Conservation (phyloP, 1,284 basidiomycete genomes). For the Ganoderma sp. region DNA sequence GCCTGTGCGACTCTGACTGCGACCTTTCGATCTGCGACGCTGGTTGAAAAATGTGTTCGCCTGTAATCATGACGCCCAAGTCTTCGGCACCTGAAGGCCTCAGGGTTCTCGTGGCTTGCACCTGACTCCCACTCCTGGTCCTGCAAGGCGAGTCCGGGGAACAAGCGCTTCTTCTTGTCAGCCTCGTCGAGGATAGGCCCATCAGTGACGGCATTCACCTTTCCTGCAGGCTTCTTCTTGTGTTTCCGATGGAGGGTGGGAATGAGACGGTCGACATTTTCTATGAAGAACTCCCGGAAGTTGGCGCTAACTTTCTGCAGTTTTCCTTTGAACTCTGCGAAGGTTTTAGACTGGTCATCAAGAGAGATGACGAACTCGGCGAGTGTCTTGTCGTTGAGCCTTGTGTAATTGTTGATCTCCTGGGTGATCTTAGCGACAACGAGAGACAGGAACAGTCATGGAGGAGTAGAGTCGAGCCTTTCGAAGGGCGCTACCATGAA, state of each 20-base stretch:
- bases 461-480: conserved; percentile 51
- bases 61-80: too few species aligned
- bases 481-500: conserved; percentile 66
- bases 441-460: conserved; percentile 84
- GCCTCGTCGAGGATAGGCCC: conserved; percentile 58
- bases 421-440: conserved; percentile 89
- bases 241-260: conserved; percentile 96
- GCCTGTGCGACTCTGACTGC: too few species aligned
- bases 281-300: conserved; percentile 89
- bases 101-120: too few species aligned
- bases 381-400: conserved; percentile 86
- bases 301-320: conserved; percentile 83
- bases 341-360: conserved; percentile 83
- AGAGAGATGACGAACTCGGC: conserved; percentile 96
- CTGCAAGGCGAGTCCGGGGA: conserved; percentile 90
- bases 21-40: too few species aligned
- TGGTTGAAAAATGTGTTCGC: too few species aligned
- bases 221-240: conserved; percentile 71
- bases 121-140: conserved; percentile 79
- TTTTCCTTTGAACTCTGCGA: conserved; percentile 83
- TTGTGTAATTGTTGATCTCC: conserved; percentile 88
- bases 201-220: conserved; percentile 43
- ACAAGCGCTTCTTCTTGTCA: conserved; percentile 83
- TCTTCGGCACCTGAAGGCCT: too few species aligned
- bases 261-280: conserved; percentile 94